These are phyloP conservation scores for Pilasporangium apinafurcum DNA, from an alignment of 352 stramenopile genomes.

Conservation along the genomic window DNA sequence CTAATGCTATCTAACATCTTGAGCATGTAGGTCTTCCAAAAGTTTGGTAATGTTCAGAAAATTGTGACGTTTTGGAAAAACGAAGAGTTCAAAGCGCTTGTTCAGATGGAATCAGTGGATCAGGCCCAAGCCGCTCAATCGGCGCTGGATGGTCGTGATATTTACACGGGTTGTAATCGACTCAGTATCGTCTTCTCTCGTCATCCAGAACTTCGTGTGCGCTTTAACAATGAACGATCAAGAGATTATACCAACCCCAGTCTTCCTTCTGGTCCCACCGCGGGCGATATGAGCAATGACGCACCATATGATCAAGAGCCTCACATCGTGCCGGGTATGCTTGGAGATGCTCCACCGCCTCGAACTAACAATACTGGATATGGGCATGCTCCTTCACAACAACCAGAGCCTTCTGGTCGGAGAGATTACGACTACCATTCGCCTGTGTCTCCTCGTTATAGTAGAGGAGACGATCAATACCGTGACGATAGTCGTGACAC, in stretches of 20 bases:
- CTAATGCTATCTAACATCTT: background rate
- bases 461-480: background rate
- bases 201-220: slow-evolving; percentile 59
- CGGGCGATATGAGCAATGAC: background rate
- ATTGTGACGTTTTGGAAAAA: slow-evolving; percentile 82
- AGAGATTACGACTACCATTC: background rate
- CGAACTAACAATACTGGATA: background rate
- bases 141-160: slow-evolving; percentile 71
- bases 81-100: slow-evolving; percentile 73
- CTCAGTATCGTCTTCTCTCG: slow-evolving; percentile 76
- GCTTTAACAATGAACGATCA: slow-evolving; percentile 72
- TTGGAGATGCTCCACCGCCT: slow-evolving; percentile 1
- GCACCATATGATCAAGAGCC: slow-evolving; percentile 7
- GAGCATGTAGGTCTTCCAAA: slow-evolving; percentile 52
- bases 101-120: slow-evolving; percentile 73
- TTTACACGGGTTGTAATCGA: slow-evolving; percentile 84
- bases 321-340: background rate
- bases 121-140: slow-evolving; percentile 65
- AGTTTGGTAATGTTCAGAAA: slow-evolving; percentile 81
- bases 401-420: too few species aligned
- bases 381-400: too few species aligned
- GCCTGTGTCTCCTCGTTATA: background rate
- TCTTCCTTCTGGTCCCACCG: slow-evolving; percentile 31
- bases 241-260: slow-evolving; percentile 74
- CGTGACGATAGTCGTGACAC: slow-evolving; percentile 1